Conservation (phyloP, 495 filamentous ascomycete species). For the Hypomontagnella monticulosa region DNA sequence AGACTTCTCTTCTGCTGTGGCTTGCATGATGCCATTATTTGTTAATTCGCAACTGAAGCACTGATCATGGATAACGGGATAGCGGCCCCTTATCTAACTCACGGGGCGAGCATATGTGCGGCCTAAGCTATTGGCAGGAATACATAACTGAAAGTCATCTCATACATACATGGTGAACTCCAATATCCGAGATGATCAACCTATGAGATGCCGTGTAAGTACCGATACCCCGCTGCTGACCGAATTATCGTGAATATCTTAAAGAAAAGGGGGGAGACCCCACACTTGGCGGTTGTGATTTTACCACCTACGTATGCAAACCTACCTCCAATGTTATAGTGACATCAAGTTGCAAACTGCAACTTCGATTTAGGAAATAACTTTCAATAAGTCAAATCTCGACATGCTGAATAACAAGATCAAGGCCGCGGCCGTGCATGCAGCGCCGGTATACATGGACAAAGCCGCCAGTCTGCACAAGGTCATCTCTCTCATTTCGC, state of each 20-base stretch:
- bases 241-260: background rate
- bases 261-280: background rate
- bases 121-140: too few relatives aligned
- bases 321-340: background rate
- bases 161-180: too few relatives aligned
- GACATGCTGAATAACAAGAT: slow-evolving; percentile 40
- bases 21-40: slow-evolving; percentile 18
- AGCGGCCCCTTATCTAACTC: background rate
- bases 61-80: too few relatives aligned
- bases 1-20: slow-evolving; percentile 24
- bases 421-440: slow-evolving; percentile 48
- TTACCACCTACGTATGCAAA: too few relatives aligned
- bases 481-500: slow-evolving; percentile 41
- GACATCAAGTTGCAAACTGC: background rate
- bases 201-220: slow-evolving; percentile 4
- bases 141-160: too few relatives aligned
- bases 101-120: too few relatives aligned
- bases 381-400: background rate
- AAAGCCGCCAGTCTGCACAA: slow-evolving; percentile 47
- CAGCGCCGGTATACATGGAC: slow-evolving; percentile 51
- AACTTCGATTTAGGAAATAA: too few relatives aligned
- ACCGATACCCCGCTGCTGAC: slow-evolving; percentile 19
- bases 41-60: slow-evolving; percentile 22
- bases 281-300: background rate
- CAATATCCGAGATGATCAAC: background rate